phyloP scores from a whole-genome alignment of 2,329 filamentous ascomycete species.

The Neopestalotiopsis sp. region DNA sequence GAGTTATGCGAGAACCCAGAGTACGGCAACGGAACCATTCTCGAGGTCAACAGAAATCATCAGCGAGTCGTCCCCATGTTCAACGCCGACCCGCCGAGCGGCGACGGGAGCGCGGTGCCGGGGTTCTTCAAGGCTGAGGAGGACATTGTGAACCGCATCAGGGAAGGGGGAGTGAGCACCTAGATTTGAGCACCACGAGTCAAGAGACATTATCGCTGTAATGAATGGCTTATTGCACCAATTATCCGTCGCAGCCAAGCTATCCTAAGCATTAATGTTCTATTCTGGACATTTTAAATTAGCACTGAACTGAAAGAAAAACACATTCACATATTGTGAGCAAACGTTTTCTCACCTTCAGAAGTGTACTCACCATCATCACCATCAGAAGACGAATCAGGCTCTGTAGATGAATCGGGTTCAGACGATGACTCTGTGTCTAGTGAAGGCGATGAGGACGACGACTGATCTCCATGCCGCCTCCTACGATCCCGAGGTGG shows the following conservation, averaged over 20 bases:
- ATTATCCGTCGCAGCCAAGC: too few species aligned
- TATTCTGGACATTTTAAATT: too few species aligned
- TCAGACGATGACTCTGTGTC: background rate
- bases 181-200: background rate
- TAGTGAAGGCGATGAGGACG: background rate
- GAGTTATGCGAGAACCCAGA: slow-evolving; percentile 20
- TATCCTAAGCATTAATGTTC: too few species aligned
- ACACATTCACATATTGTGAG: too few species aligned
- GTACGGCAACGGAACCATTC: slow-evolving; percentile 38
- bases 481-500: too few species aligned
- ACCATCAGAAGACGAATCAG: background rate
- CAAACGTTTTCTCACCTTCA: background rate
- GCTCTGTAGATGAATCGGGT: background rate
- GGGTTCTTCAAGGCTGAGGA: slow-evolving; percentile 30
- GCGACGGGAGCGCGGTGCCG: slow-evolving; percentile 28
- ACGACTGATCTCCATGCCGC: background rate
- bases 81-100: slow-evolving; percentile 31
- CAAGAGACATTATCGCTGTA: too few species aligned
- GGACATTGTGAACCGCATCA: slow-evolving; percentile 22
- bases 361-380: background rate
- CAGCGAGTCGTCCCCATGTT: slow-evolving; percentile 37
- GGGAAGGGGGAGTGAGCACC: slow-evolving; percentile 7
- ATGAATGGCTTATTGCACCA: too few species aligned
- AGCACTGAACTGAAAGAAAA: too few species aligned
- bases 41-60: slow-evolving; percentile 33